A percentile compares a stretch with the other conserved stretches of the same genome.
These are phyloP conservation scores for Colletotrichum brevisporum DNA, from an alignment of 2,329 filamentous ascomycete genomes.

Conservation along the genomic window DNA sequence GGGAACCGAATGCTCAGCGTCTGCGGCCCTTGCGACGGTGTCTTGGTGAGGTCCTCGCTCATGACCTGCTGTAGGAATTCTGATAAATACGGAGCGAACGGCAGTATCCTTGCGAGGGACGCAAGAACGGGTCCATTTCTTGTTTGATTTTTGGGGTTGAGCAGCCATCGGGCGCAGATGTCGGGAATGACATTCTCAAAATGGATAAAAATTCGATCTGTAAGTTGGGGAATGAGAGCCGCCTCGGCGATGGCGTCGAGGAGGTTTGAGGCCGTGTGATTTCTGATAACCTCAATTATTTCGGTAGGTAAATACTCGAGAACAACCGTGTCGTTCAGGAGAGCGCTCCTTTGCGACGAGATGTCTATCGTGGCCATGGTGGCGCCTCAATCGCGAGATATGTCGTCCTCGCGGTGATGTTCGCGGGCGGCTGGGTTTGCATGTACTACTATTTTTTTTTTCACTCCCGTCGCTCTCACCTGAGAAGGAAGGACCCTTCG, in stretches of 20 bases:
- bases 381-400: constrained; percentile 39
- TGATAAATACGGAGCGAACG: constrained; percentile 85
- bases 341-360: constrained; percentile 67
- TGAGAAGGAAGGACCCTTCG: constrained; percentile 32
- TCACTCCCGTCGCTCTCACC: constrained; percentile 20
- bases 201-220: constrained; percentile 80
- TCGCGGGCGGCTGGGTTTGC: constrained; percentile 31
- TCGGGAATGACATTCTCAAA: constrained; percentile 85
- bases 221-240: constrained; percentile 78
- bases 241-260: constrained; percentile 79
- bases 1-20: constrained; percentile 35
- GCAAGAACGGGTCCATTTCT: constrained; percentile 68
- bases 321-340: constrained; percentile 67
- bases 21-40: constrained; percentile 23
- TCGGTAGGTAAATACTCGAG: constrained; percentile 77
- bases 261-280: constrained; percentile 74
- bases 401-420: constrained; percentile 34
- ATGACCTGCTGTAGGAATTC: constrained; percentile 73
- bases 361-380: constrained; percentile 71
- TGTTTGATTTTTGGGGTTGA: constrained; percentile 56
- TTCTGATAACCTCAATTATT: constrained; percentile 76
- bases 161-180: constrained; percentile 84
- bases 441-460: constrained; percentile 48
- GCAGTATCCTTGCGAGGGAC: constrained; percentile 84
- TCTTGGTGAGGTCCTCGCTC: constrained; percentile 43